Base-by-base conservation (phyloP, 106 monocot species). In the Dioscorea alata region DNA sequence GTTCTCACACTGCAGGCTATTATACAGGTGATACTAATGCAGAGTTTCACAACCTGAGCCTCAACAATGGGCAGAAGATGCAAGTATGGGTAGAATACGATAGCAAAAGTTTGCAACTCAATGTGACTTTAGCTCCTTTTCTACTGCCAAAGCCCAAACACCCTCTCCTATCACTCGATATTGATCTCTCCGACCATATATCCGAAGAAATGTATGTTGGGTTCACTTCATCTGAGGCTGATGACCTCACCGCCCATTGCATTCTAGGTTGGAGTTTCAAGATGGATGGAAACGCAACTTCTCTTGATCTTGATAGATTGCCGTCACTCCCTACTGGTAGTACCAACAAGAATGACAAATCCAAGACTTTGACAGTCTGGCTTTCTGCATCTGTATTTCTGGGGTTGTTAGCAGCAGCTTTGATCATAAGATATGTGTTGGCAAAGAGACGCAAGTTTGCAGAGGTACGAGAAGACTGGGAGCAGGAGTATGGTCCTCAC, bases 41-140 rank as follows among this genome's bases (percentile, higher is more conserved):
- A 64, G 35, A 42, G 19, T 64, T 64, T 20, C 33, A 42, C 8
- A 64, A 64, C 34, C 42, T 64, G 33, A 35, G 9, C 20, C 71
- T 78, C 7, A 59, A 17, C 4, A 78, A 72, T 17, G 78, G 78
- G 49, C 8, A 66, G n/a, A 31, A 71, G 12, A 78, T 78, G 71
- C 71, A 71, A 61, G 58, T 78, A 2, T 78, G 71, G 78, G 60
- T 72, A 60, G 78, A 72, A 12, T 72, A 72, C 53, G 66, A 78
- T 59, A 67, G 57, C 6, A 18, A 48, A 13, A 60, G 18, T 4
- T 33, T 67, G 71, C 59, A 72, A 42, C 59, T 78, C 13, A 61
- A 67, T 61, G 78, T 71, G 8, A 66, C 66, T 8, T 14, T 78
- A 53, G 54, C 78, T 67, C 72, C 71, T 9, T 2, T 66, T 8